Percentiles rank a stretch among this genome's conserved stretches.
Evolutionary conservation across 345 rosid species (phyloP).

Genomic region (Eucalyptus grandis): DNA sequence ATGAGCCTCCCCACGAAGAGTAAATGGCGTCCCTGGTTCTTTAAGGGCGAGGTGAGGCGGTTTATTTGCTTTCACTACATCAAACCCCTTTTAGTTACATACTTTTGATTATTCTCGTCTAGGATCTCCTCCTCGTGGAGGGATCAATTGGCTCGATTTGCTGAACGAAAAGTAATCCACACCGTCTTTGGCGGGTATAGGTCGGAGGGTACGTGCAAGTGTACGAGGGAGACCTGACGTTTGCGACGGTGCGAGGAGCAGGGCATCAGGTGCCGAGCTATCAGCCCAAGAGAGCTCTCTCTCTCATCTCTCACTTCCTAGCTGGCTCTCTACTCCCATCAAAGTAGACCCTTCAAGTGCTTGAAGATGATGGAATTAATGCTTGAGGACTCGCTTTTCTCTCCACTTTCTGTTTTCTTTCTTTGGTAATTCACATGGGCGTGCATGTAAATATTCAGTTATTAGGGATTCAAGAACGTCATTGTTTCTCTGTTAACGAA

Average conservation of each 20-base stretch:
- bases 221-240: slow-evolving; percentile 57
- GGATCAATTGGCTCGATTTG: neutral
- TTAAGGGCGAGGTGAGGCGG: slow-evolving; percentile 33
- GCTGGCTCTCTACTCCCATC: slow-evolving; percentile 49
- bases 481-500: neutral
- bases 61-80: neutral
- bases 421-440: neutral
- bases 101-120: neutral
- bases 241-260: slow-evolving; percentile 80
- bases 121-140: neutral
- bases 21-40: slow-evolving; percentile 75
- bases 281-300: slow-evolving; percentile 71
- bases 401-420: neutral
- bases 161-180: neutral
- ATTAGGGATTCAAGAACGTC: neutral
- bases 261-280: slow-evolving; percentile 88
- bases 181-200: neutral
- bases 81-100: neutral
- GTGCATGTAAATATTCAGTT: neutral
- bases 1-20: slow-evolving; percentile 50
- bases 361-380: neutral
- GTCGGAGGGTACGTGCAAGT: slow-evolving; percentile 76
- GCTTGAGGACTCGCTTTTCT: neutral
- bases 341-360: slow-evolving; percentile 7
- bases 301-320: slow-evolving; percentile 56